phyloP scores from a whole-genome alignment of 169 alveolate genomes.

The Cryptosporidium canis region DNA sequence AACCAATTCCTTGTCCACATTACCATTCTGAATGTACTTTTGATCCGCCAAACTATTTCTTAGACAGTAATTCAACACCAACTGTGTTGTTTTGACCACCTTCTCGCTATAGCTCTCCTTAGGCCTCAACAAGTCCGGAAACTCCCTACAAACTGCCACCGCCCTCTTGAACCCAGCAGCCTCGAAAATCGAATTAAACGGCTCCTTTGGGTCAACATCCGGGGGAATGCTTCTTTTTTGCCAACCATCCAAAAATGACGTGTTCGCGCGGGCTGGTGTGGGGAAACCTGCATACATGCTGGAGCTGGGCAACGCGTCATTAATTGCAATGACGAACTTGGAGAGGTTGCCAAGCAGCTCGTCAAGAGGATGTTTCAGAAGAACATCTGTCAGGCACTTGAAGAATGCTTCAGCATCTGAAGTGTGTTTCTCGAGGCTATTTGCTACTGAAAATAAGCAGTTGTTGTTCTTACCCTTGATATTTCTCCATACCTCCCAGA shows the following conservation, averaged over 20 bases:
- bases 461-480: neutral
- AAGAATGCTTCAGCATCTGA: slow-evolving; percentile 9
- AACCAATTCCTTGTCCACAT: neutral
- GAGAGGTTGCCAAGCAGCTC: slow-evolving; percentile 26
- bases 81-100: slow-evolving; percentile 5
- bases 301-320: slow-evolving; percentile 11
- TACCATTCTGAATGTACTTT: neutral
- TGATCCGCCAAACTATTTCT: neutral
- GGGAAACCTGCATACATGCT: neutral
- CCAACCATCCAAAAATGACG: neutral
- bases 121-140: slow-evolving; percentile 36
- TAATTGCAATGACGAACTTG: slow-evolving; percentile 10
- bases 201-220: slow-evolving; percentile 57
- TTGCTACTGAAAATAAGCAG: neutral
- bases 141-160: slow-evolving; percentile 38
- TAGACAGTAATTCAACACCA: slow-evolving; percentile 35
- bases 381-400: neutral
- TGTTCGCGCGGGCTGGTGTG: neutral
- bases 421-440: slow-evolving; percentile 8
- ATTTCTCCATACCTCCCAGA: slow-evolving; percentile 37
- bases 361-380: slow-evolving; percentile 12
- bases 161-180: slow-evolving; percentile 34
- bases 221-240: neutral
- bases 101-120: slow-evolving; percentile 26
- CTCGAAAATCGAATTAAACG: slow-evolving; percentile 61